Evolutionary conservation across 2,329 filamentous ascomycete genomes (phyloP), one percentile per base, ranked within the genome.

Genomic region (Verticillium dahliae): DNA sequence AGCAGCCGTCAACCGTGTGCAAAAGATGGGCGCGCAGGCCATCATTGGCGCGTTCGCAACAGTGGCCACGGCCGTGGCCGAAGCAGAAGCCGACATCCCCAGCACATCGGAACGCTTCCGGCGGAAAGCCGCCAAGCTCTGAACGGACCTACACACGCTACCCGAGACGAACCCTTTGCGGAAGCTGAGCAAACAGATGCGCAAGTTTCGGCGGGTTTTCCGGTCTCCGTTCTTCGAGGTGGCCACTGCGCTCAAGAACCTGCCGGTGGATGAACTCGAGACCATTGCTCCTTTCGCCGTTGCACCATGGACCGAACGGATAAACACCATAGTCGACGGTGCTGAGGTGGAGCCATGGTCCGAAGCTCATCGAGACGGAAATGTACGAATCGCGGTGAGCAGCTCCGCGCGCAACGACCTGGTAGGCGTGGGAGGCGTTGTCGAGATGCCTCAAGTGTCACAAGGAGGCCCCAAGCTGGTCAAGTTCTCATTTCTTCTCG

Each of bases 71-170:
- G 63, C 45, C 38, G 60, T 68, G 22, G 64, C 64, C n/a, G 62
- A 69, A 60, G 66, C 66, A 18, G 62, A 67, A 56, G 65, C 66
- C 10, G 39, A 64, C 55, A 67, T 69, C 35, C 58, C 57, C 18
- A 66, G 57, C 15, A 60, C 45, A 37, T 45, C 63, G 7, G 62
- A 67, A 33, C 61, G 63, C 18, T 63, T 65, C 55, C 66, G 22
- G 64, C 66, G 60, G 38, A 58, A 61, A 35, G 63, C 60, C 3
- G 60, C 59, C 7, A 61, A 63, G 50, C 37, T 61, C 9, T 62
- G 60, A 56, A 57, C 34, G 27, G 55, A 62, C 45, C 61, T 59
- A 18, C 56, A 59, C 52, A 45, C 61, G n/a, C 50, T 62, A 45
- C 57, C 61, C n/a, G 57, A 59, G 27, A 62, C 50, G 18, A 62